Evolutionary conservation across 495 filamentous ascomycete species (phyloP), one percentile per base, ranked within the genome.

Genomic region (Podospora bellae-mahoneyi): DNA sequence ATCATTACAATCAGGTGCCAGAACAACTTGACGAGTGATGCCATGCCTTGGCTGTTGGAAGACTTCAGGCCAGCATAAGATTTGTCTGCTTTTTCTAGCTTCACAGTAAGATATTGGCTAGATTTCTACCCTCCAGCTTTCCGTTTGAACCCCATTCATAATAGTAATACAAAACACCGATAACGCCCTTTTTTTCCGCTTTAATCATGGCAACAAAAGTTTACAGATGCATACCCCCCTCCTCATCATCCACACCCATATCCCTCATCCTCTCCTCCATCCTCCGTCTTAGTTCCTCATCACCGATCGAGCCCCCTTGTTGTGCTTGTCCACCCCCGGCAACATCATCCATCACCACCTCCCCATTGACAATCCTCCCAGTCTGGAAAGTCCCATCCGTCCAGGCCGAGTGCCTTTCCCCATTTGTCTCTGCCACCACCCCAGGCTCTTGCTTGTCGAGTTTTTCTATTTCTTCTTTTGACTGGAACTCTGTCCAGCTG

Each of bases 161-260:
- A 18, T 18, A 20, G 18, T 27, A 9, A 59, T 23, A 59, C 26
- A 26, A 59, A 20, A 59, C 56, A 15, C 26, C 56, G 18, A 23
- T 32, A 59, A 23, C 56, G 19, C 26, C 26, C 16, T 59, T 20
- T 18, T 27, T 10, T 20, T 16, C 0, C 39, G 5, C 9, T 10
- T 48, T 48, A 19, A 66, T 19, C 64, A 60, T 48, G 60, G 53
- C 55, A 55, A 55, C 32, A 16, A 62, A 1, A n/a, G 16, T n/a
- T 84, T 76, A 92, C 64, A 92, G 77, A 78, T 91, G 87, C 73
- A 93, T 81, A 10, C 90, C 90, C 19, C 84, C 85, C 54, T 88
- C 83, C 6, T 84, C 84, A 19, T 84, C 81, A 39, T 80, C 75
- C 26, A 69, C 72, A 2, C 84, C 63, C 48, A 83, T 82, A 54